A percentile compares a stretch with the other conserved stretches of the same genome.
phyloP scores from a whole-genome alignment of 2,329 filamentous ascomycete genomes.

The Ophiosphaerella narmari region DNA sequence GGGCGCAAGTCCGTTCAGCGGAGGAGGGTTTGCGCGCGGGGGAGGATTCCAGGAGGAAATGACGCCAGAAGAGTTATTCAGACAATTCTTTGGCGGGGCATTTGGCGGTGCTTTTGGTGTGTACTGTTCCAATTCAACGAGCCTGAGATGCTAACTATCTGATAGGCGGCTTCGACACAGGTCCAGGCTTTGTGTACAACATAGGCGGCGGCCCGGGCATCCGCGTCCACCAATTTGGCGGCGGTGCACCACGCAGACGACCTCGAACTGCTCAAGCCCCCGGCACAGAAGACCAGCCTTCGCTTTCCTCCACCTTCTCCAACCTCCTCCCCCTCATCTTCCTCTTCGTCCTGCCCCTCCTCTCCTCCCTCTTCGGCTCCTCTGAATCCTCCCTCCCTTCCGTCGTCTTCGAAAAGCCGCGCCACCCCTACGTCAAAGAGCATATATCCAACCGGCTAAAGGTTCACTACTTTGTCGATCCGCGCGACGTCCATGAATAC shows the following conservation, averaged over 20 bases:
- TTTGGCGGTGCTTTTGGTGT: constrained; percentile 69
- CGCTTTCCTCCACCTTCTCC: constrained; percentile 61
- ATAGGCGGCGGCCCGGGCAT: constrained; percentile 89
- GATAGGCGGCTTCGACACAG: constrained; percentile 69
- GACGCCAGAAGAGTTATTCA: constrained; percentile 94
- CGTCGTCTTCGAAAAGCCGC: constrained; percentile 75
- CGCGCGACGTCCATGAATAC: constrained; percentile 73
- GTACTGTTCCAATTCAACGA: constrained; percentile 13
- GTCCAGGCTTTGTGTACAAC: constrained; percentile 93
- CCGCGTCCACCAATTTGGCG: constrained; percentile 94
- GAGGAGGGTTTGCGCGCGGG: constrained; percentile 58
- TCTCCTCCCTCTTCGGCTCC: constrained; percentile 75
- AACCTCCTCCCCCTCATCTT: constrained; percentile 86
- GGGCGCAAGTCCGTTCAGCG: constrained; percentile 65
- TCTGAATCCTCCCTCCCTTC: constrained; percentile 62
- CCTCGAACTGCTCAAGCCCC: constrained; percentile 63
- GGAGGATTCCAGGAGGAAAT: constrained; percentile 87
- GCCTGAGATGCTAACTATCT: constrained; percentile 6
- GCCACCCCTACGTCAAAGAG: constrained; percentile 73
- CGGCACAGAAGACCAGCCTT: constrained; percentile 55
- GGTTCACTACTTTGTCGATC: constrained; percentile 85
- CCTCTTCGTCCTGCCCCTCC: constrained; percentile 77
- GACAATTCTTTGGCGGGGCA: constrained; percentile 89
- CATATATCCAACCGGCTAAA: constrained; percentile 72
- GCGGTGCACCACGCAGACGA: constrained; percentile 73